Base-by-base conservation (phyloP, 345 rosid species). In the Gossypium arboreum region DNA sequence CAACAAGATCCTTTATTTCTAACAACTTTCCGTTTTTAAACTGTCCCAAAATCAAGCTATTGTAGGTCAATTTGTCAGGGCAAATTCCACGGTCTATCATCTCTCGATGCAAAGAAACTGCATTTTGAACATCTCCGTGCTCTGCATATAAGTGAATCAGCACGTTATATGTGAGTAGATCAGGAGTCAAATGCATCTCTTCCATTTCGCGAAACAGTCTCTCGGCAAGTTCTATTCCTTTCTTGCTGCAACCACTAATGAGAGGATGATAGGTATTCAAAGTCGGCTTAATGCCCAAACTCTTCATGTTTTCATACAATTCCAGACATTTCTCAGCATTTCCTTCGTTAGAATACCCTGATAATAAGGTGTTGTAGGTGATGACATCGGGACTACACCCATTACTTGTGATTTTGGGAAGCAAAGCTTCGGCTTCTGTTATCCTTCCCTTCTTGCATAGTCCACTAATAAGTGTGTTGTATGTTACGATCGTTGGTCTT, bases 321-420 rank as follows among this genome's bases (percentile, higher is more conserved):
- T 81, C 81, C 1, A 92, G 82, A 85, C 94, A 92, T 75, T 84
- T 89, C 43, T 74, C 67, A 51, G 76, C 73, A 71, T 83, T 84
- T 73, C 92, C 91, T 50, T 79, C 75, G 62, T 58, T 74, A 69
- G 85, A 81, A 78, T 86, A 88, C 22, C 97, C 97, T 17, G 91
- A 85, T 73, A 94, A 85, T 17, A 94, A 76, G 34, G 93, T 85
- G 86, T 89, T 92, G 80, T 85, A 94, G 3, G 94, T 87, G 75
- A 82, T 84, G 25, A 85, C 84, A 82, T 94, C 97, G 67, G 97
- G 90, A 72, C 60, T 64, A 79, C 82, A 81, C 25, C 94, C 91
- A 60, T 73, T 80, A 27, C 77, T 83, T 6, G 73, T 73, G 52
- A 94, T 87, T 76, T 78, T 84, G 54, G 54, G 74, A 82, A 94